Percentiles rank a stretch among this genome's conserved stretches.
Evolutionary conservation across 2,329 filamentous ascomycete species (phyloP).

Genomic region (Pyrenophora tritici-repentis): DNA sequence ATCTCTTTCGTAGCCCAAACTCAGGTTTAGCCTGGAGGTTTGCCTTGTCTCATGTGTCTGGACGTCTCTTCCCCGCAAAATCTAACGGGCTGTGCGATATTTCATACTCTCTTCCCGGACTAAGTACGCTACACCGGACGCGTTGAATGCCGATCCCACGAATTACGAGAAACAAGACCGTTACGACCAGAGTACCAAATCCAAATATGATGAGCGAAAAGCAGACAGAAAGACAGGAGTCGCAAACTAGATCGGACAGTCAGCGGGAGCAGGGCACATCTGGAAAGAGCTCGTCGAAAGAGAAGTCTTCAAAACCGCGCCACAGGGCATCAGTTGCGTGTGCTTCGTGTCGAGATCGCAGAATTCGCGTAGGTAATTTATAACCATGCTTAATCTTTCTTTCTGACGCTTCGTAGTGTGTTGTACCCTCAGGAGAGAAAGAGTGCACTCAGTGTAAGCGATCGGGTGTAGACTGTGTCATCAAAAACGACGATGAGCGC

Average conservation of each 20-base stretch:
- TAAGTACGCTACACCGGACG: neutral
- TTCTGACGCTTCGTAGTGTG: constrained; percentile 50
- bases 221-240: constrained; percentile 21
- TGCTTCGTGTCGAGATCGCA: constrained; percentile 56
- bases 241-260: constrained; percentile 17
- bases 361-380: constrained; percentile 45
- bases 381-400: constrained; percentile 20
- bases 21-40: constrained; percentile 20
- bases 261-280: constrained; percentile 18
- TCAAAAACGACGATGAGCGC: constrained; percentile 63
- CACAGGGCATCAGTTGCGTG: constrained; percentile 61
- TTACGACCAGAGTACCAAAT: constrained; percentile 15
- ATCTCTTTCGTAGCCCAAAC: constrained; percentile 9
- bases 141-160: neutral
- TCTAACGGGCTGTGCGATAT: neutral
- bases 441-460: constrained; percentile 60
- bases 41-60: constrained; percentile 8
- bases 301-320: constrained; percentile 39
- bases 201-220: constrained; percentile 19
- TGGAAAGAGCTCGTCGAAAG: constrained; percentile 18
- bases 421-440: constrained; percentile 58
- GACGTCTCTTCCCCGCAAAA: constrained; percentile 9
- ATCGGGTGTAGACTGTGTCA: constrained; percentile 58
- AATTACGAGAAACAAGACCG: constrained; percentile 13
- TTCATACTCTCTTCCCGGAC: neutral